These are phyloP conservation scores for Penicillium cataractarum DNA, from an alignment of 495 filamentous ascomycete species.

Conservation along the genomic window DNA sequence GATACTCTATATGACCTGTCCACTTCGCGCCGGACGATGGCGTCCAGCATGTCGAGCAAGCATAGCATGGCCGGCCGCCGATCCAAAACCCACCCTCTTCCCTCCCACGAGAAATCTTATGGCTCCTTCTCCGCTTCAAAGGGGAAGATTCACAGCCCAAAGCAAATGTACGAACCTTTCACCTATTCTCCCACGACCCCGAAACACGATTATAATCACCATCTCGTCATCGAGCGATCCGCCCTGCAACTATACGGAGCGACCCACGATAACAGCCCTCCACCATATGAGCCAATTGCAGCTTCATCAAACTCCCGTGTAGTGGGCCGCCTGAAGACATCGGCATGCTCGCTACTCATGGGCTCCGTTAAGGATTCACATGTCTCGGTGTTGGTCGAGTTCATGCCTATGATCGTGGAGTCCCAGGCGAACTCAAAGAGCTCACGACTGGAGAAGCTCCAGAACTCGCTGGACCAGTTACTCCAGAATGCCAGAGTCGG, in stretches of 20 bases:
- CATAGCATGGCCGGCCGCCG: conserved; percentile 32
- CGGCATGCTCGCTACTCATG: conserved; percentile 40
- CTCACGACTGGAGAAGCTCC: conserved; percentile 43
- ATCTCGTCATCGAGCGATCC: conserved; percentile 47
- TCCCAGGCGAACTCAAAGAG: conserved; percentile 33
- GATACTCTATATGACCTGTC: conserved; percentile 90
- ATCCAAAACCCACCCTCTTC: conserved; percentile 29
- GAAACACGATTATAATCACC: conserved; percentile 26
- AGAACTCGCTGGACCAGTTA: conserved; percentile 49
- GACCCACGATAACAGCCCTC: conserved; percentile 47
- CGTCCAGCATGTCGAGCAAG: conserved; percentile 44
- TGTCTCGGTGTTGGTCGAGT: conserved; percentile 50
- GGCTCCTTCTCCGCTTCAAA: conserved; percentile 37
- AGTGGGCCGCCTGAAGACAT: conserved; percentile 48
- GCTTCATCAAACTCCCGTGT: conserved; percentile 52
- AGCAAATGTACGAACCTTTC: conserved; percentile 27
- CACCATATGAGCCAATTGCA: conserved; percentile 51
- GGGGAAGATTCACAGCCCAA: conserved; percentile 33
- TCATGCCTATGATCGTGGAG: conserved; percentile 49
- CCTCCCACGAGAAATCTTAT: conserved; percentile 35
- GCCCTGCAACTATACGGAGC: conserved; percentile 48
- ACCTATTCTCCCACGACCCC: conserved; percentile 25
- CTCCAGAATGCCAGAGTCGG: conserved; percentile 58
- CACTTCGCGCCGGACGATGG: conserved; percentile 61
- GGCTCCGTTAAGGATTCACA: conserved; percentile 42